Evolutionary conservation across 2,329 filamentous ascomycete species (phyloP).

Genomic region (Diplodia intermedia): DNA sequence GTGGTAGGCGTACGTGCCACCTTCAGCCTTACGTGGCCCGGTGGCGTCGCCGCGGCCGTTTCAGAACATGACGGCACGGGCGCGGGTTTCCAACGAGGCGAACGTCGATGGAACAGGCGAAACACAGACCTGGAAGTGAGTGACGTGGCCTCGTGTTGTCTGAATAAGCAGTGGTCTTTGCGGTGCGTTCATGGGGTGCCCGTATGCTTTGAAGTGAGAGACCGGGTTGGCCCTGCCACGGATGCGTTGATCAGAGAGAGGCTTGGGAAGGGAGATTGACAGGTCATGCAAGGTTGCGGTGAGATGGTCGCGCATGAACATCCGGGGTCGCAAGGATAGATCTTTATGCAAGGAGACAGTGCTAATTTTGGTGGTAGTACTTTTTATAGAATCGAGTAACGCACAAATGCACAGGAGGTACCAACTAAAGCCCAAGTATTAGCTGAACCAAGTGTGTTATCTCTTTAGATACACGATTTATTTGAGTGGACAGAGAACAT

Average conservation of each 20-base stretch:
- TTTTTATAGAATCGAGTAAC: background rate
- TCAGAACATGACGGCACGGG: background rate
- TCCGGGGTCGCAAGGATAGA: background rate
- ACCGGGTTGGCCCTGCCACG: conserved; percentile 9
- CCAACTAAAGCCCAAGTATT: background rate
- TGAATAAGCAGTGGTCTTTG: background rate
- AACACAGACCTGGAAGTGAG: background rate
- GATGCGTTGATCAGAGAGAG: background rate
- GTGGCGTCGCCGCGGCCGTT: background rate
- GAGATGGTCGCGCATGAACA: background rate
- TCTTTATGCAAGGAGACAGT: background rate
- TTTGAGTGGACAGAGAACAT: background rate
- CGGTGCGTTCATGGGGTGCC: background rate
- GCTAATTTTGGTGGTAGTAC: background rate
- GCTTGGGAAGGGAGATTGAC: background rate
- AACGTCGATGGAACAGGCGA: background rate
- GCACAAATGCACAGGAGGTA: background rate
- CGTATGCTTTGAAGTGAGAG: background rate
- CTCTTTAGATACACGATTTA: background rate
- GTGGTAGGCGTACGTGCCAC: background rate
- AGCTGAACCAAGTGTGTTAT: background rate
- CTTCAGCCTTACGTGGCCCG: background rate
- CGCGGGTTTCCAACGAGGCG: background rate
- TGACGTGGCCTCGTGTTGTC: background rate
- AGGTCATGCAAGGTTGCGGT: background rate